phyloP scores from a whole-genome alignment of 768 basidiomycete genomes.

The Macrolepiota dolichaula region DNA sequence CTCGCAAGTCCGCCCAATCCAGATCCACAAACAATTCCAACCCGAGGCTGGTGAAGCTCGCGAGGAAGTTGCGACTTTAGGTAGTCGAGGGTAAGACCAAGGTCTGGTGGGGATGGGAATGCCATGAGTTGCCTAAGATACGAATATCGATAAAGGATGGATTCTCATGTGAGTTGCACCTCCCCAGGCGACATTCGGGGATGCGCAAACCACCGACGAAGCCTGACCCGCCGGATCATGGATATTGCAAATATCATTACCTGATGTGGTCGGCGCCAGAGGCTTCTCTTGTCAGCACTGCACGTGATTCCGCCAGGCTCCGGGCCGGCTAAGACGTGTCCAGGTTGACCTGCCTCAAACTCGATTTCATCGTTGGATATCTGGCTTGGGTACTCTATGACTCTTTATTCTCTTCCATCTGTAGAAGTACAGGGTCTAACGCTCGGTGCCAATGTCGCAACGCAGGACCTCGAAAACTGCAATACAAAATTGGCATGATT shows the following conservation, averaged over 20 bases:
- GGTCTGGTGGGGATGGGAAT: background rate
- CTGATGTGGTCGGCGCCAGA: background rate
- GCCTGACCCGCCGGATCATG: background rate
- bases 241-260: background rate
- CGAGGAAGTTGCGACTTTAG: constrained; percentile 31
- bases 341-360: too few species aligned
- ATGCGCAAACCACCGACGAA: too few species aligned
- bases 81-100: constrained; percentile 27
- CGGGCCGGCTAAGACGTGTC: too few species aligned
- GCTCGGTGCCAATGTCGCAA: too few species aligned
- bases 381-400: too few species aligned
- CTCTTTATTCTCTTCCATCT: too few species aligned
- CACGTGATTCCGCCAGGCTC: too few species aligned
- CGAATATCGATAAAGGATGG: background rate
- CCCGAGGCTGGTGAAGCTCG: constrained; percentile 44
- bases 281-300: background rate
- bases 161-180: background rate
- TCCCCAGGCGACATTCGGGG: too few species aligned
- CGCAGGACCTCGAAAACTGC: background rate
- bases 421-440: too few species aligned
- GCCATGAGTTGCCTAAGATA: background rate
- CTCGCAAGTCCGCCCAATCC: constrained; percentile 76
- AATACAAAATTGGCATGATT: background rate
- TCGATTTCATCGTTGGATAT: too few species aligned
- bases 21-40: constrained; percentile 87